A percentile compares a stretch with the other conserved stretches of the same genome.
These are phyloP conservation scores for Aegilops speltoides DNA, from an alignment of 176 grass and related monocot species.

Conservation along the genomic window DNA sequence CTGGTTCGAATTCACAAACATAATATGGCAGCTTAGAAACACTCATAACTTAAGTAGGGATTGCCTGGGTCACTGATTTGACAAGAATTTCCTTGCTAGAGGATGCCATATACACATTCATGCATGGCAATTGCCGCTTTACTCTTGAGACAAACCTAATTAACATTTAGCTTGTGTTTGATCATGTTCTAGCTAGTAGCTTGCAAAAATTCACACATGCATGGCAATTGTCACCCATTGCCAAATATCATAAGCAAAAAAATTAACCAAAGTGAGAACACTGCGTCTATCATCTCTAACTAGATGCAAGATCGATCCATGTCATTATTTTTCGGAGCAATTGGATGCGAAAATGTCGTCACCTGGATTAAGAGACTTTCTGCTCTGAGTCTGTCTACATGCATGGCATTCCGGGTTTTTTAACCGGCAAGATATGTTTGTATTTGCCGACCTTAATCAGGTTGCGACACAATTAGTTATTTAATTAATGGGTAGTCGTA, in stretches of 20 bases:
- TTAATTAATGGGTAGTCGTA: neutral
- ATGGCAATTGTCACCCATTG: neutral
- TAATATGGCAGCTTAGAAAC: too few species aligned
- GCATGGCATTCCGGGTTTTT: neutral
- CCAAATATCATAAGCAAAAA: neutral
- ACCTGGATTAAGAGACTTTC: slow-evolving; percentile 4
- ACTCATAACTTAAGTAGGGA: too few species aligned
- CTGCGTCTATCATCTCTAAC: neutral
- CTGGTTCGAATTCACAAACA: too few species aligned
- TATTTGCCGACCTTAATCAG: slow-evolving; percentile 37
- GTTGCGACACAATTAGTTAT: neutral
- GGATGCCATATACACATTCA: too few species aligned
- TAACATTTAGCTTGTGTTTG: too few species aligned
- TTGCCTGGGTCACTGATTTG: too few species aligned
- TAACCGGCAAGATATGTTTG: slow-evolving; percentile 31
- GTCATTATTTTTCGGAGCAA: slow-evolving; percentile 11
- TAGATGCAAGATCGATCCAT: neutral
- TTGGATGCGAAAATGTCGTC: slow-evolving; percentile 6
- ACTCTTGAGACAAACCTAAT: too few species aligned
- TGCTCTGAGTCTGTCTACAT: neutral
- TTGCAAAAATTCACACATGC: too few species aligned
- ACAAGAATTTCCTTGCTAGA: too few species aligned
- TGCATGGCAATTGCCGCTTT: too few species aligned
- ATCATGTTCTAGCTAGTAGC: too few species aligned
- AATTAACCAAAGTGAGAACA: neutral